phyloP scores from a whole-genome alignment of 768 basidiomycete genomes.

The Arthromyces matolae region DNA sequence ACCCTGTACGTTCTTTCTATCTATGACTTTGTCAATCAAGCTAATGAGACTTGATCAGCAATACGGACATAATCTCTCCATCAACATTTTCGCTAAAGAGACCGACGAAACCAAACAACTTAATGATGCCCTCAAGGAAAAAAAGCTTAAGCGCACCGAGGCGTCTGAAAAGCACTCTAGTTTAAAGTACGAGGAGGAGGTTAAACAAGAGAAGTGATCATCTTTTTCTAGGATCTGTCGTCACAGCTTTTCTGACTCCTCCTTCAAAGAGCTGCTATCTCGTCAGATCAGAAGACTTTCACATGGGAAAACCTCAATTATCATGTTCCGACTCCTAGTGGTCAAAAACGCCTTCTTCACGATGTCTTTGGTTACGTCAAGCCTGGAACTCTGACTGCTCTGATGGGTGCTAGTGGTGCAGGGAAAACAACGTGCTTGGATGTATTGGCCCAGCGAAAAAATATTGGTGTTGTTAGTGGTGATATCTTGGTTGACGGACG shows the following conservation, averaged over 20 bases:
- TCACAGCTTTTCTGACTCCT: neutral
- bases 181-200: constrained; percentile 2
- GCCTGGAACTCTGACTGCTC: constrained; percentile 83
- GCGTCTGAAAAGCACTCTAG: constrained; percentile 22
- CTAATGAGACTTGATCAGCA: constrained; percentile 30
- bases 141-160: constrained; percentile 41
- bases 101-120: constrained; percentile 47
- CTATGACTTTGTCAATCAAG: neutral
- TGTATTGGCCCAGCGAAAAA: constrained; percentile 71
- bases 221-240: neutral
- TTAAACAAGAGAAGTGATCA: constrained; percentile 11
- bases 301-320: constrained; percentile 85
- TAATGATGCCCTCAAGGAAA: constrained; percentile 50
- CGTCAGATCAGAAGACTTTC: constrained; percentile 51
- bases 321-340: constrained; percentile 63
- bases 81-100: constrained; percentile 62
- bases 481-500: constrained; percentile 65
- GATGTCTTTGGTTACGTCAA: constrained; percentile 79
- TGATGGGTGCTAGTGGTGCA: constrained; percentile 86
- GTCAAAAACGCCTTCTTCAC: constrained; percentile 60
- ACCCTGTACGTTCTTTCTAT: constrained; percentile 42
- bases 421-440: constrained; percentile 78
- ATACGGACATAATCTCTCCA: constrained; percentile 45
- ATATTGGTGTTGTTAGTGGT: constrained; percentile 62
- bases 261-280: constrained; percentile 11